These are phyloP conservation scores for Tetraselmis chui DNA, from an alignment of 139 green algal genomes.

Conservation along the genomic window DNA sequence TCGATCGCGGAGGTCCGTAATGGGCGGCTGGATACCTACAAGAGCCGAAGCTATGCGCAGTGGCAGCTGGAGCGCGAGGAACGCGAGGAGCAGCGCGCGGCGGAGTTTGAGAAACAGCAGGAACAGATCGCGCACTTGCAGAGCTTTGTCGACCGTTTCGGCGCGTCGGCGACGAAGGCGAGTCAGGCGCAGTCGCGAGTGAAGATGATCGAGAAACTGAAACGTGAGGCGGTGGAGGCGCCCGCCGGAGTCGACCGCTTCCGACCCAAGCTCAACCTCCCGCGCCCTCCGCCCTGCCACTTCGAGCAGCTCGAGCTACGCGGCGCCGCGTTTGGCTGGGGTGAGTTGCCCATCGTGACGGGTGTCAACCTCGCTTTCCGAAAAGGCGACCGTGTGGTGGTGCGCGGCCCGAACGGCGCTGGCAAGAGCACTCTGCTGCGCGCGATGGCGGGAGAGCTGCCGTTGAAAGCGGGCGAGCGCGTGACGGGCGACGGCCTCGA, in stretches of 20 bases:
- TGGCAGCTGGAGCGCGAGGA: conserved; percentile 52
- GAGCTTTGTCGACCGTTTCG: conserved; percentile 60
- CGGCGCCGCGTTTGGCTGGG: conserved; percentile 43
- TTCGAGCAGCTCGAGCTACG: conserved; percentile 43
- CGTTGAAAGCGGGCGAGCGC: conserved; percentile 34
- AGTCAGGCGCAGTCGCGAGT: conserved; percentile 50
- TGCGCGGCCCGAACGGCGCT: conserved; percentile 61
- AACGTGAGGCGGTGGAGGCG: conserved; percentile 19
- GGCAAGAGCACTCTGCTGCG: conserved; percentile 50
- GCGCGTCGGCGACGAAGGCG: conserved; percentile 64
- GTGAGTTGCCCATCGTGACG: conserved; percentile 24
- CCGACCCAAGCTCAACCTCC: conserved; percentile 36
- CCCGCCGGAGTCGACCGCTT: background rate
- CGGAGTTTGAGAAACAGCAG: conserved; percentile 34
- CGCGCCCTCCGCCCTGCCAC: conserved; percentile 47
- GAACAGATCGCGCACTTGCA: conserved; percentile 53
- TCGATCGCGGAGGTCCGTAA: conserved; percentile 45
- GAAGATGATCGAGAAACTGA: conserved; percentile 60
- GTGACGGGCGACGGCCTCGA: conserved; percentile 45
- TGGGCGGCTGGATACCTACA: conserved; percentile 56
- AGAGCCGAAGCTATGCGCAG: conserved; percentile 42
- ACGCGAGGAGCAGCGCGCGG: conserved; percentile 32
- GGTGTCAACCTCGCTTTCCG: conserved; percentile 39
- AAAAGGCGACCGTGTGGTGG: conserved; percentile 44
- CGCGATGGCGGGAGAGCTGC: conserved; percentile 28